These are phyloP conservation scores for Saccharata proteae DNA, from an alignment of 2,329 filamentous ascomycete species.

Conservation along the genomic window DNA sequence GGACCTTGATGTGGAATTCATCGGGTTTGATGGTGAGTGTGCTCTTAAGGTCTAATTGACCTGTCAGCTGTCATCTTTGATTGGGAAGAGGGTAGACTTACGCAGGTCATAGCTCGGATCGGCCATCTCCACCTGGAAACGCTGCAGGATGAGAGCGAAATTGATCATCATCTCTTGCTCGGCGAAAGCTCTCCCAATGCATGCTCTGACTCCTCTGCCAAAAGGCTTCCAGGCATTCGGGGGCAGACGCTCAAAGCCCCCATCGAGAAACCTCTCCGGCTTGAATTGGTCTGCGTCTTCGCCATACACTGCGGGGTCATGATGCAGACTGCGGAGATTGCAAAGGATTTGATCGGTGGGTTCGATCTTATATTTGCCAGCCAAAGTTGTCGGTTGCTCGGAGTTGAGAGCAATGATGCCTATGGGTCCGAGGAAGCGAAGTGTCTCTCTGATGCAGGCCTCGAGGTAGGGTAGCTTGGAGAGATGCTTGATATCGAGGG, in stretches of 20 bases:
- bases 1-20: slow-evolving; percentile 42
- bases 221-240: slow-evolving; percentile 41
- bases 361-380: slow-evolving; percentile 49
- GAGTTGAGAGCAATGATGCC: no score
- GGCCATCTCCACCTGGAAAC: slow-evolving; percentile 54
- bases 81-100: background rate
- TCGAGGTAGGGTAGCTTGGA: slow-evolving; percentile 53
- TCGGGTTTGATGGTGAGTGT: slow-evolving; percentile 53
- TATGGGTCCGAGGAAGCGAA: slow-evolving; percentile 36
- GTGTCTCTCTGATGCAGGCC: slow-evolving; percentile 53
- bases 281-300: slow-evolving; percentile 53
- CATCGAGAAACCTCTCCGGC: slow-evolving; percentile 62
- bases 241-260: slow-evolving; percentile 43
- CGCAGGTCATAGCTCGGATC: slow-evolving; percentile 47
- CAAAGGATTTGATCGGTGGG: slow-evolving; percentile 39
- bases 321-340: slow-evolving; percentile 44
- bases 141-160: slow-evolving; percentile 45
- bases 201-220: slow-evolving; percentile 57
- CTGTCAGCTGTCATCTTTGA: slow-evolving; percentile 2
- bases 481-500: slow-evolving; percentile 49
- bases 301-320: slow-evolving; percentile 53
- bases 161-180: slow-evolving; percentile 49
- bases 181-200: slow-evolving; percentile 62
- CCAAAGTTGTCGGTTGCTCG: slow-evolving; percentile 30
- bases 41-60: slow-evolving; percentile 31